Conservation (phyloP, 2,329 filamentous ascomycete species). For the Triangularia setosa region DNA sequence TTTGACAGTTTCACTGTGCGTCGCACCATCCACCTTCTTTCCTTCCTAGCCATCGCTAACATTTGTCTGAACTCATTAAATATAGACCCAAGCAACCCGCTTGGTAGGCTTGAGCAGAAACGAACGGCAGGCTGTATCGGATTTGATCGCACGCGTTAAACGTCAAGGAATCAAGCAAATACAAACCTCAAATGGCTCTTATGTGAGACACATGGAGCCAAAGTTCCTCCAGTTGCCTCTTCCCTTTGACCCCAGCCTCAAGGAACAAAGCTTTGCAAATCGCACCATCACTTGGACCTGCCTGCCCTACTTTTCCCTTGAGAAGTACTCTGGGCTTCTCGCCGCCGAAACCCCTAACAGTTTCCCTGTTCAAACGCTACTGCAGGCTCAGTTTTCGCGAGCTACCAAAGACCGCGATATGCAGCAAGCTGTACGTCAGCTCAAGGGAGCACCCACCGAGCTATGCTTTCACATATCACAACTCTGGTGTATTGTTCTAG, state of each 20-base stretch:
- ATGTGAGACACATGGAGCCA: constrained; percentile 42
- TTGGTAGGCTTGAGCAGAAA: constrained; percentile 31
- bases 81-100: constrained; percentile 31
- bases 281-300: constrained; percentile 39
- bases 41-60: constrained; percentile 25
- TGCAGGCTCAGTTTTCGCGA: constrained; percentile 42
- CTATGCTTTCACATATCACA: constrained; percentile 47
- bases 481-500: constrained; percentile 44
- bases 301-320: constrained; percentile 45
- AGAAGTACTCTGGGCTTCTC: constrained; percentile 39
- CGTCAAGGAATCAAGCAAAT: constrained; percentile 35
- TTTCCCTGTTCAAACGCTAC: constrained; percentile 41
- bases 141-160: constrained; percentile 38
- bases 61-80: background rate
- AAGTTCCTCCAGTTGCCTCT: constrained; percentile 36
- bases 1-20: constrained; percentile 39
- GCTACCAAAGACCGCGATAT: constrained; percentile 40
- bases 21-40: constrained; percentile 23
- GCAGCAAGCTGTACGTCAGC: constrained; percentile 43
- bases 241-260: constrained; percentile 21
- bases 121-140: constrained; percentile 9
- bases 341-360: constrained; percentile 29
- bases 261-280: constrained; percentile 15
- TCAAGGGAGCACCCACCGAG: constrained; percentile 32
- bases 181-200: constrained; percentile 36